Conservation (phyloP, 805 yeast genomes). For the Metschnikowia shivogae region DNA sequence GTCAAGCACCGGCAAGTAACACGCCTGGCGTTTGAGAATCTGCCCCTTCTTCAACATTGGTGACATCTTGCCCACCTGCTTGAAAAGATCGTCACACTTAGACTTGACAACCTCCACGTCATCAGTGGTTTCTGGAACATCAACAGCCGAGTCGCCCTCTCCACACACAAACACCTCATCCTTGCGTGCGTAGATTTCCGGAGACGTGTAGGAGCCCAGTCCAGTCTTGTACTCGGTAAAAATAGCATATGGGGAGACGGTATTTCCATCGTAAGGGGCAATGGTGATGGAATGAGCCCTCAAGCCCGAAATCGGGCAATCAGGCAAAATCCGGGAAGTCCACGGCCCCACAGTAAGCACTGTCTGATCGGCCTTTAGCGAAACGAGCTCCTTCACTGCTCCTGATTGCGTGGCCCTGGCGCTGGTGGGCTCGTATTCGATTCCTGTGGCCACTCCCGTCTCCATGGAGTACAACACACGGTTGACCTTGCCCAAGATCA, state of each 20-base stretch:
- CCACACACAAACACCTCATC: constrained; percentile 98
- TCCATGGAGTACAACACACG: constrained; percentile 60
- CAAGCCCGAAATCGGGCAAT: constrained; percentile 90
- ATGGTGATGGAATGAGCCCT: constrained; percentile 94
- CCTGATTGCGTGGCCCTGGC: constrained; percentile 24
- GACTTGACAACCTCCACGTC: constrained; percentile 85
- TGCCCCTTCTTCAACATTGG: constrained; percentile 68
- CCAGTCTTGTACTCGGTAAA: constrained; percentile 85
- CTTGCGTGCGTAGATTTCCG: constrained; percentile 91
- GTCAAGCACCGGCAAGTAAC: constrained; percentile 91
- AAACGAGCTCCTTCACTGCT: constrained; percentile 32
- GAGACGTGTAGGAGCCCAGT: constrained; percentile 69
- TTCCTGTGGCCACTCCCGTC: constrained; percentile 67
- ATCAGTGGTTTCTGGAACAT: constrained; percentile 90
- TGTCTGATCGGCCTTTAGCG: constrained; percentile 67
- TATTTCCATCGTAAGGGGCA: constrained; percentile 65
- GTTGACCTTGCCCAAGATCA: constrained; percentile 79
- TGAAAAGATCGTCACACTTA: constrained; percentile 83
- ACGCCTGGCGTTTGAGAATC: constrained; percentile 82
- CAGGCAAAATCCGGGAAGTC: constrained; percentile 87
- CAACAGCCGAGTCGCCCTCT: constrained; percentile 88
- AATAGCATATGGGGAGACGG: constrained; percentile 88
- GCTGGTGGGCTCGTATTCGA: constrained; percentile 53
- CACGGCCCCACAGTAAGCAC: constrained; percentile 92
- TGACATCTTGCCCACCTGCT: constrained; percentile 73